Evolutionary conservation across 805 yeast genomes (phyloP).

Genomic region (Myxozyma geophila): DNA sequence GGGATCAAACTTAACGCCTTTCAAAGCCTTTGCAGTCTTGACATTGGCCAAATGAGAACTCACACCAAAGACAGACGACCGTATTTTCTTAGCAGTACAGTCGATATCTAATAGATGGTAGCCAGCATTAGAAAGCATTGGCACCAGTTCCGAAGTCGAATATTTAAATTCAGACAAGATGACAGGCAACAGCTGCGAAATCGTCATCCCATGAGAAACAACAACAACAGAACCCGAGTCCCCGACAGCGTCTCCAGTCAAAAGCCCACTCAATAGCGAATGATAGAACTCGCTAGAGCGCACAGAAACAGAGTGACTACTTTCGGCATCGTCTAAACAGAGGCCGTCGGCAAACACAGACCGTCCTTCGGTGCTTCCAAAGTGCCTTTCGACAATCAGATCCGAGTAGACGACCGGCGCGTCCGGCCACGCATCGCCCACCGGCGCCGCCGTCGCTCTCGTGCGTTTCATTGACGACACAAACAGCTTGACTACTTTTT

Average conservation of each 20-base stretch:
- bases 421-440: conserved; percentile 7
- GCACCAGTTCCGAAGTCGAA: background rate
- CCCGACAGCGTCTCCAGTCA: background rate
- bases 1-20: conserved; percentile 17
- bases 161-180: conserved; percentile 8
- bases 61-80: conserved; percentile 5
- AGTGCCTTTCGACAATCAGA: conserved; percentile 20
- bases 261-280: background rate
- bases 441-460: conserved; percentile 24
- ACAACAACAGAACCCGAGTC: conserved; percentile 6
- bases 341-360: conserved; percentile 4
- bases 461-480: conserved; percentile 24
- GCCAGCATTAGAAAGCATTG: conserved; percentile 26
- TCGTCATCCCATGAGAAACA: conserved; percentile 29
- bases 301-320: background rate
- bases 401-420: conserved; percentile 15
- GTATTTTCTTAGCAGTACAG: background rate
- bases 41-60: conserved; percentile 7
- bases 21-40: background rate
- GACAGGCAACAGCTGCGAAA: conserved; percentile 10
- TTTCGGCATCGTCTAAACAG: conserved; percentile 14
- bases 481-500: conserved; percentile 7
- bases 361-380: conserved; percentile 27
- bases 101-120: conserved; percentile 25
- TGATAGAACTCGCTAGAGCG: conserved; percentile 18